Base-by-base conservation (phyloP, 2,329 filamentous ascomycete species). In the Sporothrix mexicana region DNA sequence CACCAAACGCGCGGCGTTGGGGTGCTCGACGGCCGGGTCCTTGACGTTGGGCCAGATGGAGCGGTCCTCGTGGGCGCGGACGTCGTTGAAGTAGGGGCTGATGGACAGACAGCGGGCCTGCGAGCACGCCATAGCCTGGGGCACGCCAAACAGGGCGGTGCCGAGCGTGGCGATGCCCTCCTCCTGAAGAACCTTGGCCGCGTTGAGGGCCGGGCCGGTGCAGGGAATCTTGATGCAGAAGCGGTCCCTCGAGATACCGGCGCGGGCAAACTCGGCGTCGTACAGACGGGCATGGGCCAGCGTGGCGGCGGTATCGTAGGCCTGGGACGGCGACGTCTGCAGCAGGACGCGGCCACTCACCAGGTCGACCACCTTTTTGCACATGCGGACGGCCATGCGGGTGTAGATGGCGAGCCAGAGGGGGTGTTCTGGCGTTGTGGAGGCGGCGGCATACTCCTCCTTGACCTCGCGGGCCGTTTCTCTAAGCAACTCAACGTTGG, bases 211-310 rank as follows among this genome's bases (percentile, higher is more conserved):
- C 0, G 84, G 81, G 0, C 85, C 85, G 0, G 85, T 86, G 36
- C 81, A 82, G 10, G 85, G 85, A 30, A 87, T 86, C 77, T 87
- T 87, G 80, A 87, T 86, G 75, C 82, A 84, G 76, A 83, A 86
- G 12, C 83, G 80, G 72, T 85, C 83, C 20, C 83, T 80, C 3
- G 80, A 75, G 61, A 87, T 83, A 1, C 84, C 84, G 2, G 80
- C 82, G 4, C 78, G 80, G 5, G 81, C 80, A 71, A 87, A 85
- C 76, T 87, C 85, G 3, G 76, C 74, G 59, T 83, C 85, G 75
- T 86, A 87, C 0, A 84, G 78, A 0, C 81, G 83, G 0, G 83
- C 84, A 74, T 87, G 84, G 41, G 81, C 81, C 25, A 87, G 77
- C 1, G 85, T 85, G 30, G 79, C 80, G 62, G 84, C 79, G 3